Evolutionary conservation across 2,329 filamentous ascomycete species (phyloP).

Genomic region (Fusarium napiforme): DNA sequence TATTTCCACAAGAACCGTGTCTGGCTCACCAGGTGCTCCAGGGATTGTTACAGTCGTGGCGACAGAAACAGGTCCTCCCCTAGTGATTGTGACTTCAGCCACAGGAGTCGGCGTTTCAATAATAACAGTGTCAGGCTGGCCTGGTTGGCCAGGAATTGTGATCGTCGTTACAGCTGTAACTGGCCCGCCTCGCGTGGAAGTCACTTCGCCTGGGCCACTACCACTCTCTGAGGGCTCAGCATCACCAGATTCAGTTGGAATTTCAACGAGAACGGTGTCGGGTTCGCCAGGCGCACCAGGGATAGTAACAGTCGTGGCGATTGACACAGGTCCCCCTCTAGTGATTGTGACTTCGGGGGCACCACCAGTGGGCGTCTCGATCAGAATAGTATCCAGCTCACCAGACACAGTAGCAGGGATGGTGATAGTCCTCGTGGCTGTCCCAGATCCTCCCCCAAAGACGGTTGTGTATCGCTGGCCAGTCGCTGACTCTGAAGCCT

Average conservation of each 20-base stretch:
- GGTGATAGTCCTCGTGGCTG: not conserved
- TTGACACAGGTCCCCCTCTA: not conserved
- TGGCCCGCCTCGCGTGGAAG: not conserved
- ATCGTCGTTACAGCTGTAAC: not conserved
- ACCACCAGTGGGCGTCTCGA: slow-evolving; percentile 6
- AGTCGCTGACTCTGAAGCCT: not conserved
- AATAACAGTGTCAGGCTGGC: not conserved
- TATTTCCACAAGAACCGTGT: not conserved
- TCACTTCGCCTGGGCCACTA: not conserved
- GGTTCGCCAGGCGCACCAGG: not conserved
- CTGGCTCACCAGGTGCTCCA: not conserved
- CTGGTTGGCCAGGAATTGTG: not conserved
- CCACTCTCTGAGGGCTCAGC: not conserved
- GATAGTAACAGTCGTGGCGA: not conserved
- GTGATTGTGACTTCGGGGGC: not conserved
- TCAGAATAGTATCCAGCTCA: slow-evolving; percentile 5
- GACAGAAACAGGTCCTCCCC: not conserved
- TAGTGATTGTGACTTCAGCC: not conserved
- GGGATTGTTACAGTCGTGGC: not conserved
- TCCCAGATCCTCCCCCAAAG: not conserved
- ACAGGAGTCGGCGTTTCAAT: not conserved
- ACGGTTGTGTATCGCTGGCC: not conserved
- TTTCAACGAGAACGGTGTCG: not conserved
- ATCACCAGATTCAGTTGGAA: not conserved
- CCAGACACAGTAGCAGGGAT: not conserved